These are phyloP conservation scores for Paecilomyces niveus DNA, from an alignment of 2,329 filamentous ascomycete genomes.

Conservation along the genomic window DNA sequence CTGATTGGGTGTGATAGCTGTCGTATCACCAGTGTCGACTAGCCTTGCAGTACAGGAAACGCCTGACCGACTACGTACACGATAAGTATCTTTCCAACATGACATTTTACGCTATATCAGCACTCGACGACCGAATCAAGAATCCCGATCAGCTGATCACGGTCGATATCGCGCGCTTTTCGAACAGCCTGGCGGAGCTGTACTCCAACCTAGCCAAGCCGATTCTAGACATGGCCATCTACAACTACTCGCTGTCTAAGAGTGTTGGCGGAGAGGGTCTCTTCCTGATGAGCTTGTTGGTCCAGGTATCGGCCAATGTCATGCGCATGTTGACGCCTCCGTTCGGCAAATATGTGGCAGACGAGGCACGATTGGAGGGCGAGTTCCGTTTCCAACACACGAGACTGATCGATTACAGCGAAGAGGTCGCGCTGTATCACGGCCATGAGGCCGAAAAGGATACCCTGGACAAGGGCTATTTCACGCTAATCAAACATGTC, in stretches of 20 bases:
- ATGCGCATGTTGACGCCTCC: slow-evolving; percentile 94
- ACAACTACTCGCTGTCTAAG: slow-evolving; percentile 87
- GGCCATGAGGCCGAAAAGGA: slow-evolving; percentile 95
- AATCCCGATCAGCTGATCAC: slow-evolving; percentile 97
- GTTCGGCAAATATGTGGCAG: slow-evolving; percentile 95
- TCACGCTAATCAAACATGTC: slow-evolving; percentile 97
- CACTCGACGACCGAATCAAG: slow-evolving; percentile 94
- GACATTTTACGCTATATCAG: slow-evolving; percentile 94
- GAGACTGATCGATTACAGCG: slow-evolving; percentile 87
- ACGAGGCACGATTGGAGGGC: slow-evolving; percentile 88
- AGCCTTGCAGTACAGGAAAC: slow-evolving; percentile 83
- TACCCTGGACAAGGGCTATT: slow-evolving; percentile 95
- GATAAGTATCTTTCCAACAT: slow-evolving; percentile 94
- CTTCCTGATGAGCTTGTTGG: slow-evolving; percentile 88
- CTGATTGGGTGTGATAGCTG: slow-evolving; percentile 48
- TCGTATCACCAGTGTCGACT: slow-evolving; percentile 96
- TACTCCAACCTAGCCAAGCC: slow-evolving; percentile 97
- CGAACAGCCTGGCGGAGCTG: slow-evolving; percentile 85
- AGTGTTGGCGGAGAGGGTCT: slow-evolving; percentile 95
- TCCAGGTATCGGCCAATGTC: slow-evolving; percentile 84
- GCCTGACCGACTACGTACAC: slow-evolving; percentile 90
- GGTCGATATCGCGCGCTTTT: slow-evolving; percentile 93
- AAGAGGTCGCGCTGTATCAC: slow-evolving; percentile 86
- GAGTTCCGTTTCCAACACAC: slow-evolving; percentile 96
- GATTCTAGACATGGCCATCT: slow-evolving; percentile 89